phyloP scores from a whole-genome alignment of 352 stramenopile species.

The Pythium oligandrum region DNA sequence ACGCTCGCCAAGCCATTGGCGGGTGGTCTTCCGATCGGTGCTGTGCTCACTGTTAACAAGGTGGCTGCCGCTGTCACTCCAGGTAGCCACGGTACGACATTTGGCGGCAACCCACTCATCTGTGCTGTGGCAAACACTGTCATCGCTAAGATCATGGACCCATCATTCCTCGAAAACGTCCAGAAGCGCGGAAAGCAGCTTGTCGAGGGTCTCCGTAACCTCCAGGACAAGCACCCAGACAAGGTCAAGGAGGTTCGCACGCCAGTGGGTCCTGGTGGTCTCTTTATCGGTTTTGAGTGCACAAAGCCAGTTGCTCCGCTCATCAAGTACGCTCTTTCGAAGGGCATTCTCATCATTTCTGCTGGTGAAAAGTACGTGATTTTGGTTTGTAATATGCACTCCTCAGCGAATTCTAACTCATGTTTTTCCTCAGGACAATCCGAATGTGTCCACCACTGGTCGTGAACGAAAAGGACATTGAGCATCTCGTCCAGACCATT shows the following conservation, averaged over 20 bases:
- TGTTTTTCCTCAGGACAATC: conserved; percentile 36
- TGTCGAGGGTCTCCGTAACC: conserved; percentile 40
- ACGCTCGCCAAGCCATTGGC: conserved; percentile 97
- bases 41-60: conserved; percentile 92
- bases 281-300: conserved; percentile 81
- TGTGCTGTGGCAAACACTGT: conserved; percentile 89
- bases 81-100: conserved; percentile 95
- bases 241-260: conserved; percentile 68
- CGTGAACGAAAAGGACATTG: conserved; percentile 78
- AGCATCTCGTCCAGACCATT: conserved; percentile 60
- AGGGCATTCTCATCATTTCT: conserved; percentile 80
- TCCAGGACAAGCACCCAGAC: conserved; percentile 70
- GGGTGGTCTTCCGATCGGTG: conserved; percentile 94
- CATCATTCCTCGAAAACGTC: conserved; percentile 64
- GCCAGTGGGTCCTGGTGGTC: conserved; percentile 58
- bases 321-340: conserved; percentile 64
- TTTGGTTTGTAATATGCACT: conserved; percentile 2
- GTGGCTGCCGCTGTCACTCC: conserved; percentile 87
- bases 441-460: conserved; percentile 80
- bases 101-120: conserved; percentile 95
- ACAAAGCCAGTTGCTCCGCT: conserved; percentile 50
- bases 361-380: conserved; percentile 67
- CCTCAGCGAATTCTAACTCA: not conserved
- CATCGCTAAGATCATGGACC: conserved; percentile 65
- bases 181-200: conserved; percentile 68